Conservation (phyloP, 1,139 yeast species). For the Yamadazyma taylorii region DNA sequence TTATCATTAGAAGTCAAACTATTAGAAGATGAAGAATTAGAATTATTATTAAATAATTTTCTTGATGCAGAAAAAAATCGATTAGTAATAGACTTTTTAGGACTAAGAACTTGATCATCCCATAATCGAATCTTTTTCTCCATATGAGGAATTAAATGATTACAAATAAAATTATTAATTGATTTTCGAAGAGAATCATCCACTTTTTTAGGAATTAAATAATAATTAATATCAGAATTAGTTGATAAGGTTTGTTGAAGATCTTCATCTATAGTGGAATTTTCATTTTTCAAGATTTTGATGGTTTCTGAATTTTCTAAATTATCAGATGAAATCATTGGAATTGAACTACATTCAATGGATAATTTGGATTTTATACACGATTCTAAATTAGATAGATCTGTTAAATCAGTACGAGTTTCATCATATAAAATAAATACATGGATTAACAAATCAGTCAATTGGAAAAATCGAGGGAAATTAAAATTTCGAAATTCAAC, state of each 20-base stretch:
- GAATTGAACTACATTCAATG: constrained; percentile 29
- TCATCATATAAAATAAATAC: constrained; percentile 43
- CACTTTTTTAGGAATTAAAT: constrained; percentile 35
- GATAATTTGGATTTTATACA: constrained; percentile 27
- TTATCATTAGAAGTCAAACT: constrained; percentile 3
- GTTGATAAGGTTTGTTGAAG: constrained; percentile 35
- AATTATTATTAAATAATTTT: constrained; percentile 47
- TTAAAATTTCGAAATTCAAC: constrained; percentile 42
- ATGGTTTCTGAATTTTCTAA: constrained; percentile 10
- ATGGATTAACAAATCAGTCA: constrained; percentile 54
- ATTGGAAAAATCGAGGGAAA: constrained; percentile 61
- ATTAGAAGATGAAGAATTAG: constrained; percentile 10
- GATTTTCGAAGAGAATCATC: constrained; percentile 42
- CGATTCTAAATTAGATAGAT: constrained; percentile 35
- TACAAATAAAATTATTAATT: constrained; percentile 55
- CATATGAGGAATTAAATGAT: constrained; percentile 73
- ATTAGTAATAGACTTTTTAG: constrained; percentile 72
- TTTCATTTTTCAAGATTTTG: constrained; percentile 23
- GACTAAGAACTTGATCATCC: constrained; percentile 73
- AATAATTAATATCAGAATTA: constrained; percentile 14
- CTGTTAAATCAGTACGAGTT: constrained; percentile 19
- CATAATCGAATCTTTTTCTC: constrained; percentile 69
- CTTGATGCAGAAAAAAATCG: constrained; percentile 69
- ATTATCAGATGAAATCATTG: constrained; percentile 17
- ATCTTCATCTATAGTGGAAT: constrained; percentile 56